Percentiles rank a stretch among this genome's conserved stretches.
phyloP scores from a whole-genome alignment of 768 basidiomycete species.

The Leccinum olivaceopallidum region DNA sequence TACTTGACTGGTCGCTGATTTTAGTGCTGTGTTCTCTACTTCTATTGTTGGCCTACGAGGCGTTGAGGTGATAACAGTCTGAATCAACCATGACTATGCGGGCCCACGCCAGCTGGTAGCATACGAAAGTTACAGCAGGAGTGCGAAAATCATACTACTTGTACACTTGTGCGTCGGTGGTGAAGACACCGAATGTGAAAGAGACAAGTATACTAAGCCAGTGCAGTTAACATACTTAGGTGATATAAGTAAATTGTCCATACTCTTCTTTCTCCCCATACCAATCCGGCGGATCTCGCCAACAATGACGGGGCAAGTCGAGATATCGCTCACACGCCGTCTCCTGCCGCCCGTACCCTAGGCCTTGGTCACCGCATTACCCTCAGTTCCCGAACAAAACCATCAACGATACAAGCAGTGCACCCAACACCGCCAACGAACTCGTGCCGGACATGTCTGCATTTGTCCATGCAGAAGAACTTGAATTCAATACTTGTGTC shows the following conservation, averaged over 20 bases:
- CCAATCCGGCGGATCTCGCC: background rate
- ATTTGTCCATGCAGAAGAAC: conserved; percentile 13
- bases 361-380: background rate
- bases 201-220: background rate
- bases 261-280: background rate
- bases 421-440: conserved; percentile 10
- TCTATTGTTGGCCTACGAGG: background rate
- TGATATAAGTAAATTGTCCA: background rate
- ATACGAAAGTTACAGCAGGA: background rate
- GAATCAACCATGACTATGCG: background rate
- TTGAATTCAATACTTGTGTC: conserved; percentile 15
- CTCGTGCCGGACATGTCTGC: conserved; percentile 4
- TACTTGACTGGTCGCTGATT: too few species aligned
- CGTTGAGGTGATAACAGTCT: background rate
- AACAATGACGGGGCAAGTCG: background rate
- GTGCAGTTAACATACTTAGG: background rate
- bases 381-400: conserved; percentile 15
- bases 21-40: too few species aligned
- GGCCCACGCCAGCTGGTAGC: too few species aligned
- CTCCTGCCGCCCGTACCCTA: background rate
- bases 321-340: background rate
- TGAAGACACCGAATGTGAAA: background rate
- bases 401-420: conserved; percentile 15
- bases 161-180: background rate
- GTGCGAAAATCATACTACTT: background rate